Base-by-base conservation (phyloP, 73 alveolate species). In the Paramecium sexaurelia region DNA sequence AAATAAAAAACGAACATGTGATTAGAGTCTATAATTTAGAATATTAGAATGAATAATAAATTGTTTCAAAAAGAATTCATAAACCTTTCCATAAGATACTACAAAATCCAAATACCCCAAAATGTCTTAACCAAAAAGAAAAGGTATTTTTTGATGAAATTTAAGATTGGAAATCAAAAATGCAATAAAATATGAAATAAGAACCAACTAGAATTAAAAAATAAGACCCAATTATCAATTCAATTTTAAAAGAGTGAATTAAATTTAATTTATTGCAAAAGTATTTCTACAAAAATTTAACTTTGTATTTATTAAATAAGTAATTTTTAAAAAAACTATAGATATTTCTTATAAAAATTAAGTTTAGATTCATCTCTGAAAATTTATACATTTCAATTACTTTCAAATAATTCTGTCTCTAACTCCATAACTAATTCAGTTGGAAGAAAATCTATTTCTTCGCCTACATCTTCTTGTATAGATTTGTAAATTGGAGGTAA, bases 1-100 rank as follows among this genome's bases (percentile, higher is more conserved):
- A 78, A 78, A 17, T 78, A 3, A 45, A 78, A 41, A 78, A 78
- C 41, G 55, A 43, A 22, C 41, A 78, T 45, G 43, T 78, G 26
- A 41, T 78, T 24, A 78, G 90, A 78, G 90, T 78, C 13, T 78
- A 78, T 78, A 78, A 78, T 78, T 78, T 78, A 41, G 90, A 78
- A 78, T 45, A 78, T 78, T 32, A 61, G 26, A 61, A 61, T 61
- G 83, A 61, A 61, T 61, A 61, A 61, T 32, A 61, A 61, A 11
- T 29, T 0, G 83, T 24, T 61, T 61, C 83, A 26, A 61, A 61
- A 61, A 26, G 83, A 29, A 61, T 61, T 11, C 83, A 61, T 61
- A 61, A 61, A 6, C 83, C 83, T 3, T 61, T 61, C 26, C n/a
- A 61, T 11, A 61, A 61, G 26, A 10, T 61, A 7, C 83, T 61